Evolutionary conservation across 2,329 filamentous ascomycete species (phyloP).

Genomic region (Stachybotrys chartarum): DNA sequence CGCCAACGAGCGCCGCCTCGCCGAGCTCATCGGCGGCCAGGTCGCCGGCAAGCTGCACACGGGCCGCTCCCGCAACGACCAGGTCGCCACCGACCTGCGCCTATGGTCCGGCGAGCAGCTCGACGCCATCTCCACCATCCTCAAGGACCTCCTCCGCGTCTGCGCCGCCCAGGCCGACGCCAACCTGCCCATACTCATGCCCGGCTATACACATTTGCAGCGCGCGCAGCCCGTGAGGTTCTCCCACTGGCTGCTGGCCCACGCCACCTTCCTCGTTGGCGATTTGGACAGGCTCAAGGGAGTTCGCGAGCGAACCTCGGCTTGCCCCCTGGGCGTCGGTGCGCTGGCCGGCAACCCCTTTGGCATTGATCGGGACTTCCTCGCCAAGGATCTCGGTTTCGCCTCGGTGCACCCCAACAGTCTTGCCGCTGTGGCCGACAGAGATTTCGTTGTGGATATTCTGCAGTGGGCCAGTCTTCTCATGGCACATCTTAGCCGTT

Average conservation of each 20-base stretch:
- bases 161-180: constrained; percentile 48
- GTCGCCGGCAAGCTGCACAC: constrained; percentile 69
- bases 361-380: constrained; percentile 69
- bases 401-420: constrained; percentile 69
- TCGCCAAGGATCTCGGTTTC: constrained; percentile 77
- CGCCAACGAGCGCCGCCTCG: constrained; percentile 47
- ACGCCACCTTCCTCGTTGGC: constrained; percentile 61
- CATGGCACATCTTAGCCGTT: constrained; percentile 73
- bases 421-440: constrained; percentile 67
- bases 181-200: constrained; percentile 50
- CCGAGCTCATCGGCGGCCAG: constrained; percentile 64
- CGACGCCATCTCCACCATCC: constrained; percentile 14
- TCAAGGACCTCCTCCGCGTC: constrained; percentile 16
- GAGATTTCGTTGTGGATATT: constrained; percentile 77
- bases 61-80: constrained; percentile 62
- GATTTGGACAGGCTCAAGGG: constrained; percentile 74
- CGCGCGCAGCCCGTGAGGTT: constrained; percentile 73
- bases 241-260: constrained; percentile 74
- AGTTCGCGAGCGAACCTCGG: constrained; percentile 67
- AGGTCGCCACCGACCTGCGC: constrained; percentile 67
- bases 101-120: constrained; percentile 43
- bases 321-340: constrained; percentile 63
- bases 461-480: constrained; percentile 74
- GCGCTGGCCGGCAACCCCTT: constrained; percentile 80
- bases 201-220: constrained; percentile 83